Evolutionary conservation across 106 monocot species (phyloP).

Genomic region (Xerophyta viscosa): DNA sequence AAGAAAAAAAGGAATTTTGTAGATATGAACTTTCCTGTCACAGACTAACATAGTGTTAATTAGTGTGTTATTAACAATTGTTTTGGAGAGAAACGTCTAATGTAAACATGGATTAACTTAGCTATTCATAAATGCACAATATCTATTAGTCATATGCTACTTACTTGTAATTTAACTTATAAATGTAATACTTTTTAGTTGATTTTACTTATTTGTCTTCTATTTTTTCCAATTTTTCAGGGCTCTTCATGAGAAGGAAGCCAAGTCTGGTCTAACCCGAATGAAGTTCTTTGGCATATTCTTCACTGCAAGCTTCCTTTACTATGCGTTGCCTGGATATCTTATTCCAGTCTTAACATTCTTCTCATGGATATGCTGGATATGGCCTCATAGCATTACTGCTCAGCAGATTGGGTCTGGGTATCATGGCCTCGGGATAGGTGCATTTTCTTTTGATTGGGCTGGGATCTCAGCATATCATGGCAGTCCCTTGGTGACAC

Average conservation of each 20-base stretch:
- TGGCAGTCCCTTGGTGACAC: constrained; percentile 75
- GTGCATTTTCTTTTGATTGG: constrained; percentile 88
- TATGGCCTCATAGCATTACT: constrained; percentile 74
- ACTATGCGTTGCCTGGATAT: constrained; percentile 71
- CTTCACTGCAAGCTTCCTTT: constrained; percentile 1
- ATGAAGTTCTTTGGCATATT: constrained; percentile 1
- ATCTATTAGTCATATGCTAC: no score
- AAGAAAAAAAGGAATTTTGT: no score
- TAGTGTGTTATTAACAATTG: no score
- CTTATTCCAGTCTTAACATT: constrained; percentile 76
- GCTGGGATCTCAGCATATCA: constrained; percentile 89
- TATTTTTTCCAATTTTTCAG: neutral
- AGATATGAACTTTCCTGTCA: no score
- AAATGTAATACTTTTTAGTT: neutral
- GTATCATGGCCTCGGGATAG: constrained; percentile 76
- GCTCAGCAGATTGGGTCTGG: constrained; percentile 88
- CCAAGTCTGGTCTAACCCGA: neutral
- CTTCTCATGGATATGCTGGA: constrained; percentile 95
- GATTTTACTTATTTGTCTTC: neutral
- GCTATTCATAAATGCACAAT: no score
- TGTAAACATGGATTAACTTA: no score
- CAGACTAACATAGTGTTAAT: no score
- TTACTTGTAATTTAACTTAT: neutral
- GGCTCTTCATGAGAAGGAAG: constrained; percentile 2
- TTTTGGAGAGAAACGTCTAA: no score